Base-by-base conservation (phyloP, 148 eudicot genomes). In the Nepenthes mirabilis region DNA sequence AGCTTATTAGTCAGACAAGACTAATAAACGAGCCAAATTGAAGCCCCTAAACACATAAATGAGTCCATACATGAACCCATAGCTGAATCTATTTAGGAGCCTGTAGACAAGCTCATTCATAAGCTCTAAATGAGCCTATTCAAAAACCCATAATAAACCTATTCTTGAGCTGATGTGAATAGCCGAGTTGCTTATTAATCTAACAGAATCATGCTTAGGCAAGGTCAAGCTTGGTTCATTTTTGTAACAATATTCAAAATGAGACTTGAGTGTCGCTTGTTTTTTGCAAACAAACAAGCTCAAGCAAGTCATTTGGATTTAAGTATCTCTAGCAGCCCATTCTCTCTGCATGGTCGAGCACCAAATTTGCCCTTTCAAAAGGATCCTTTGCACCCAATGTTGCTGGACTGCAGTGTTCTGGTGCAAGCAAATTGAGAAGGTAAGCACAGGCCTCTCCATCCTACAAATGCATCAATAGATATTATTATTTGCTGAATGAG, bases 281-380 rank as follows among this genome's bases (percentile, higher is more conserved):
- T 23, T 23, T 23, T 23, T 23, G 23, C 23, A 23, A 23, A 23
- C 23, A 23, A 23, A 23, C 23, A 23, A 23, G 23, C 23, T 93
- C 99, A 58, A 73, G 77, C 52, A 93, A 86, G 77, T 93, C 99
- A 62, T 68, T 78, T 32, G 91, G 72, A 54, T 81, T 71, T 57
- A 93, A 73, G 67, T 93, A 93, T 86, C 91, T 74, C 75, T 88
- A 88, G 79, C 99, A 93, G 54, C 93, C 95, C 95, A 93, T 88
- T 79, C 75, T 83, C 72, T 88, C 95, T 51, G 99, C 99, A 77
- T 93, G 99, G 48, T 88, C 96, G 70, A 93, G 91, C 58, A 89
- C 87, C 80, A 86, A 73, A 63, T 78, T 75, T 58, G 96, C 96
- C 73, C 96, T 73, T 60, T 82, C 89, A 55, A 60, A 43, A 14